Evolutionary conservation across 2,329 filamentous ascomycete species (phyloP).

Genomic region (Ophiostoma populinum): DNA sequence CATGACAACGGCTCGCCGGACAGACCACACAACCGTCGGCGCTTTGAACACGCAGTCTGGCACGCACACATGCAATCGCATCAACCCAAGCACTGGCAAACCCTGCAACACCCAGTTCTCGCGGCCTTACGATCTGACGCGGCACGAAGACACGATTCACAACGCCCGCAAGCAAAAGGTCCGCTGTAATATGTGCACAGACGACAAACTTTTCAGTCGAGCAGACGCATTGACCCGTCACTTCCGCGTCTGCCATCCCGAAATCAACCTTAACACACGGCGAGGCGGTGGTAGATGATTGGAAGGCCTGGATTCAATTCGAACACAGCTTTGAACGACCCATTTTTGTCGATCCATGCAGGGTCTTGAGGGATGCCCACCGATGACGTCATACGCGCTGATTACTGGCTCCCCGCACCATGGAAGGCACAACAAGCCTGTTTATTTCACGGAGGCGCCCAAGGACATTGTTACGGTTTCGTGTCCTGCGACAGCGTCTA

Average conservation of each 20-base stretch:
- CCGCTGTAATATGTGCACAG: constrained; percentile 77
- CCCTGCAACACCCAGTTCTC: constrained; percentile 91
- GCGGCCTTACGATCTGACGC: constrained; percentile 84
- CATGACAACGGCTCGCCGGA: constrained; percentile 20
- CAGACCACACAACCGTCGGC: constrained; percentile 28
- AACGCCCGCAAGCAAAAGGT: constrained; percentile 90
- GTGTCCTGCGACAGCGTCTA: too few species aligned
- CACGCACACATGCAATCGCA: constrained; percentile 80
- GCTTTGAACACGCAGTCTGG: constrained; percentile 75
- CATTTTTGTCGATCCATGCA: too few species aligned
- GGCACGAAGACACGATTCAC: constrained; percentile 96
- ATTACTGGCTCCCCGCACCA: too few species aligned
- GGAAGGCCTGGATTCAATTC: too few species aligned
- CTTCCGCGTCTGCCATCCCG: constrained; percentile 85
- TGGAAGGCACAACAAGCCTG: too few species aligned
- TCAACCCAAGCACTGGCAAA: constrained; percentile 90
- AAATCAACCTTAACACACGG: too few species aligned
- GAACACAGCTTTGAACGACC: too few species aligned
- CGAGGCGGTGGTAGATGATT: constrained; percentile 11
- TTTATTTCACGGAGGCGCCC: too few species aligned
- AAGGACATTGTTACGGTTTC: too few species aligned
- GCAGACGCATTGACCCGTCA: constrained; percentile 90
- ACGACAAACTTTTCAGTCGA: constrained; percentile 93
- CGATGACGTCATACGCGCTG: too few species aligned
- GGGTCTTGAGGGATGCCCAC: too few species aligned